Evolutionary conservation across 2,329 filamentous ascomycete genomes (phyloP), one percentile per base, ranked within the genome.

Genomic region (Talaromyces piceae): DNA sequence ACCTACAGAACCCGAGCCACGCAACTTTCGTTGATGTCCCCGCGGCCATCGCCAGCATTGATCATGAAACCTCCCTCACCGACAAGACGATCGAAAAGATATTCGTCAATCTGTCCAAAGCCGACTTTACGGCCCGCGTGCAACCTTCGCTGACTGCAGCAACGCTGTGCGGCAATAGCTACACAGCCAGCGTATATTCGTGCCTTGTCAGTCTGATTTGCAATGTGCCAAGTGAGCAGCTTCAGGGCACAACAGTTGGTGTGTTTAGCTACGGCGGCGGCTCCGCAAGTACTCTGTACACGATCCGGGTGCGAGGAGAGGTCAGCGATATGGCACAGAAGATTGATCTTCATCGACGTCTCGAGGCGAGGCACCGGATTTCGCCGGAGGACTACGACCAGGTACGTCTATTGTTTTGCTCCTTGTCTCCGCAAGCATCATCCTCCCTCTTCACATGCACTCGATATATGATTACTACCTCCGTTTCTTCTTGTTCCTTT

Each of bases 61-160:
- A 87, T 66, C 91, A 91, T 71, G 76, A 84, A 64, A 82, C 84
- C 72, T 91, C 87, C 3, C 72, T 91, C 61, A 82, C 81, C 54
- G 87, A 91, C 77, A 91, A 89, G 78, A 80, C 77, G 48, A 80
- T 93, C 39, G 88, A 93, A 78, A 91, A 91, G 82, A 84, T 84
- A 56, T 93, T 93, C 70, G 87, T 91, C 84, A 77, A 67, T 54
- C 77, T 91, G 61, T 85, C 84, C 69, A 91, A 91, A 82, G 90
- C 91, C 79, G 81, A 81, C 60, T 91, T 88, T 73, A 79, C 81
- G 65, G 86, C 90, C 72, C 84, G 87, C 63, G 84, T 93, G 61
- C 76, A 77, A 67, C 84, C 86, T 49, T 75, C 78, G 62, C 84
- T 87, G 66, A 80, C 88, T 71, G 84, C 89, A 28, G 83, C 88